Evolutionary conservation across 2,329 filamentous ascomycete genomes (phyloP).

Genomic region (Sclerotinia spermophila): DNA sequence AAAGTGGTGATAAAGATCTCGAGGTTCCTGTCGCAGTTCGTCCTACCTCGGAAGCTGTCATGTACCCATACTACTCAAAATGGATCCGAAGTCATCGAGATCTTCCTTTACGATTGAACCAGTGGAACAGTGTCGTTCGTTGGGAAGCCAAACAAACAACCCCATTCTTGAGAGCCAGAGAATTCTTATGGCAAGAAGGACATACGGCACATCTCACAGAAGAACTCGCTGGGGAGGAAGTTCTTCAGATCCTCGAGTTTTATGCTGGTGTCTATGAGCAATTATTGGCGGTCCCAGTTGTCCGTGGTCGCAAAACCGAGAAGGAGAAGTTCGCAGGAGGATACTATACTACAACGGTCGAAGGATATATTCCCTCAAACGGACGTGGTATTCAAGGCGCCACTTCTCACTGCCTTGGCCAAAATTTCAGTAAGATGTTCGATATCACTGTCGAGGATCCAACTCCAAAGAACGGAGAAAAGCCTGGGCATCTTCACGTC

Average conservation of each 20-base stretch:
- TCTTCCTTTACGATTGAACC: conserved; percentile 88
- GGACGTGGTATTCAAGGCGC: conserved; percentile 95
- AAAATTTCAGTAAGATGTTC: conserved; percentile 99
- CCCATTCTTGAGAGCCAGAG: conserved; percentile 85
- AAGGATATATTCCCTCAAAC: conserved; percentile 94
- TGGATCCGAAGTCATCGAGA: conserved; percentile 97
- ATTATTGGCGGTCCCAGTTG: conserved; percentile 88
- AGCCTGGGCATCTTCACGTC: conserved; percentile 76
- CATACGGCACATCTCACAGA: conserved; percentile 80
- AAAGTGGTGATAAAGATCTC: conserved; percentile 83
- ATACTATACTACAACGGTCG: conserved; percentile 93
- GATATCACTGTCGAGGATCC: conserved; percentile 97
- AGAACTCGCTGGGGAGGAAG: conserved; percentile 76
- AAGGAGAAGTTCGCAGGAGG: conserved; percentile 98
- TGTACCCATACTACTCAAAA: conserved; percentile 94
- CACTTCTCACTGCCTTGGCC: conserved; percentile 84
- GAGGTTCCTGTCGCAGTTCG: conserved; percentile 72
- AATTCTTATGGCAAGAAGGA: conserved; percentile 96
- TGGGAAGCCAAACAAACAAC: conserved; percentile 96
- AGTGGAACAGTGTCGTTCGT: conserved; percentile 91
- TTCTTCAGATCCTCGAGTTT: conserved; percentile 86
- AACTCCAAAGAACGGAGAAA: conserved; percentile 63
- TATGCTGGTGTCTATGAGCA: conserved; percentile 93
- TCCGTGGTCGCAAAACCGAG: conserved; percentile 90
- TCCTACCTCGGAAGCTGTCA: conserved; percentile 71